Evolutionary conservation across 1,284 basidiomycete genomes (phyloP).

Genomic region (Dichomitus squalens): DNA sequence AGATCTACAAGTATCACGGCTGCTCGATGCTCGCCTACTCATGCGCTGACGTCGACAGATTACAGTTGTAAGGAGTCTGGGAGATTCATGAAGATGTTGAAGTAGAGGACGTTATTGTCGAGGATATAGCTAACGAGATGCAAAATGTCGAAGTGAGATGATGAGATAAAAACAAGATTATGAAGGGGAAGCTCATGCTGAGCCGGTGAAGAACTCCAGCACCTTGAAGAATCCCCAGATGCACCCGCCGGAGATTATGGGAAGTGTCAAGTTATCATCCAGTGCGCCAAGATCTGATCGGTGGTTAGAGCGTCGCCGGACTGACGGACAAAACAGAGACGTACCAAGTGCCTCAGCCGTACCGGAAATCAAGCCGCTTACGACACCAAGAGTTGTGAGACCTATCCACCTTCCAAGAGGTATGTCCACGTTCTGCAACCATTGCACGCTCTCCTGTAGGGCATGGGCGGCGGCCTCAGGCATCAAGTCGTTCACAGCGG

Average conservation of each 20-base stretch:
- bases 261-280: constrained; percentile 94
- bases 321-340: constrained; percentile 23
- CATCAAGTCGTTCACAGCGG: constrained; percentile 6
- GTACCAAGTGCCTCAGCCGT: constrained; percentile 83
- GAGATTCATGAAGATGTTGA: no score
- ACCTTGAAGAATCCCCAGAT: constrained; percentile 71
- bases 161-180: no score
- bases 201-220: constrained; percentile 31
- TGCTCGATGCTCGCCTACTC: no score
- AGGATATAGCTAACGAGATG: no score
- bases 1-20: no score
- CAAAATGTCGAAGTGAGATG: no score
- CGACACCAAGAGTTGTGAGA: constrained; percentile 57
- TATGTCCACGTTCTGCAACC: constrained; percentile 3
- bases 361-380: constrained; percentile 79
- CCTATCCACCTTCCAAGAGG: constrained; percentile 50
- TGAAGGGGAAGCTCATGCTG: constrained; percentile 13
- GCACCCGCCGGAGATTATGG: constrained; percentile 86
- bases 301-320: neutral
- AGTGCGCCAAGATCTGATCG: constrained; percentile 78
- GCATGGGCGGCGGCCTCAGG: constrained; percentile 1
- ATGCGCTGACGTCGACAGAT: no score
- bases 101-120: no score
- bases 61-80: no score
- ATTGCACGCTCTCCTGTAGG: constrained; percentile 14